Evolutionary conservation across 306 rosid species (phyloP), one percentile per base, ranked within the genome.

Genomic region (Oemleria cerasiformis): DNA sequence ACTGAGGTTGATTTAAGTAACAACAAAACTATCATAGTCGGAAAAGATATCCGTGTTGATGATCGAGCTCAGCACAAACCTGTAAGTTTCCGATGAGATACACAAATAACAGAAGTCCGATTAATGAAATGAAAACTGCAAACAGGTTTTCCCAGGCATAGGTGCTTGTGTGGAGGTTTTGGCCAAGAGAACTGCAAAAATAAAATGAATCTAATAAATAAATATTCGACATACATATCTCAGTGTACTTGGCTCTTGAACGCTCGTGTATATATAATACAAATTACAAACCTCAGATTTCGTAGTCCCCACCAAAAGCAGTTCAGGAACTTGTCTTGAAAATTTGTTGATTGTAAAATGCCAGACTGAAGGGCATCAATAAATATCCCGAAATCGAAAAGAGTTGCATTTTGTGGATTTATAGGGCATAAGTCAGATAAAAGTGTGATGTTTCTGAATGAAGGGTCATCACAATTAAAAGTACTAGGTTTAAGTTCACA

Each of bases 251-350:
- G 30, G 30, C 30, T 1, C 30, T 25, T 25, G 30, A 25, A 25
- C 30, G 30, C 30, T 25, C 30, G 30, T 25, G 30, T 25, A 2
- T 2, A 1, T 25, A 25, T 25, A 25, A 25, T 25, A 25, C 30
- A 25, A 25, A 25, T 25, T 25, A 25, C 30, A n/a, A 60, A 51
- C 58, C 66, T 62, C 16, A 68, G 17, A 51, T 68, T 36, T 51
- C 17, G 60, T 34, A 68, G 72, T 17, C 61, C 72, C 72, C 72
- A 68, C 25, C 60, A 51, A 12, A 49, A 51, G 14, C 61, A 68
- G 14, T 16, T 57, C 13, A 68, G 15, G n/a, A 23, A 68, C 61
- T 51, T 50, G 0, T 34, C 13, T 17, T 47, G 62, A 50, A 34
- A 49, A 9, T 36, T 44, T 41, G 17, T 34, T 1, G 45, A 16